Evolutionary conservation across 2,329 filamentous ascomycete genomes (phyloP).

Genomic region (Pyrenophora seminiperda): DNA sequence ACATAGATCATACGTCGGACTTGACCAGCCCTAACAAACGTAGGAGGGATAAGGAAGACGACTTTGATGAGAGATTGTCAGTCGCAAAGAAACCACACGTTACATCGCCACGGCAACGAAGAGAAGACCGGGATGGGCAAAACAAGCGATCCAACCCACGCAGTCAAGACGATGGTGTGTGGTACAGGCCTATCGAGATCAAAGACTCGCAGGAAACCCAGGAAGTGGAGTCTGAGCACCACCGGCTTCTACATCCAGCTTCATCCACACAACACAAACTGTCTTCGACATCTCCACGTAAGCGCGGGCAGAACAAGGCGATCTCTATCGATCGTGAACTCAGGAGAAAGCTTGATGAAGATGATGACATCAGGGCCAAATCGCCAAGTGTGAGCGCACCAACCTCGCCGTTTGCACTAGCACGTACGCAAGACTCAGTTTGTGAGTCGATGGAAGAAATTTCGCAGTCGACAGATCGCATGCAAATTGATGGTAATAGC

Average conservation of each 20-base stretch:
- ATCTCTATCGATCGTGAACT: not conserved
- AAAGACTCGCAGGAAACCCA: constrained; percentile 34
- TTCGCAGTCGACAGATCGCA: constrained; percentile 10
- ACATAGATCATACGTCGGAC: not conserved
- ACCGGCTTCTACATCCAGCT: not conserved
- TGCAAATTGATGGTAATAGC: constrained; percentile 9
- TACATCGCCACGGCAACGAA: not conserved
- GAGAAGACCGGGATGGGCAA: not conserved
- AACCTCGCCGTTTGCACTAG: not conserved
- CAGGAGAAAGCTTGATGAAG: not conserved
- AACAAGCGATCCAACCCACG: not conserved
- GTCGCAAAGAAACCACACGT: constrained; percentile 3
- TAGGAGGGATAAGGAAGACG: constrained; percentile 2
- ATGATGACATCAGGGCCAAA: not conserved
- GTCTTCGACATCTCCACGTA: not conserved
- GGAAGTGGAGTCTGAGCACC: not conserved
- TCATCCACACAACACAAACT: not conserved
- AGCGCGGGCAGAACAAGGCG: not conserved
- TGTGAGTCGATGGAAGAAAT: constrained; percentile 12
- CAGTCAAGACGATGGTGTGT: constrained; percentile 20
- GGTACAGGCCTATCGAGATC: constrained; percentile 30
- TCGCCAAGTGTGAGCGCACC: not conserved
- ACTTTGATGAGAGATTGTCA: not conserved
- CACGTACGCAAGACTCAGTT: not conserved
- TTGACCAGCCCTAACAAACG: constrained; percentile 13